phyloP scores from a whole-genome alignment of 495 filamentous ascomycete species.

The Hypoxylon rickii region DNA sequence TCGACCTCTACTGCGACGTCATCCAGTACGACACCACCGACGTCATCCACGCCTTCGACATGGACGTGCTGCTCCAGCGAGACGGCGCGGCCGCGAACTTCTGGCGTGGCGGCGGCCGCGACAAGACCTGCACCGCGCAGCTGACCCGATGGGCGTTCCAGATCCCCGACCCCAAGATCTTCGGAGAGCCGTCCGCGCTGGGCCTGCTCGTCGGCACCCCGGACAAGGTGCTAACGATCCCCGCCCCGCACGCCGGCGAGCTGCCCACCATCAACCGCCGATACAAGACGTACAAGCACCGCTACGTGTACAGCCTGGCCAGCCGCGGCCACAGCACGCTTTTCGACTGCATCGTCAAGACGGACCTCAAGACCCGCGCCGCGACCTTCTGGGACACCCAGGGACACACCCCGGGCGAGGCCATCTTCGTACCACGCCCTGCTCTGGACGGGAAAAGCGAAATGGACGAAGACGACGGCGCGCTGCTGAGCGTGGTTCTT shows the following conservation, averaged over 20 bases:
- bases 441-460: constrained; percentile 9
- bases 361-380: constrained; percentile 61
- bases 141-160: constrained; percentile 55
- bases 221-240: constrained; percentile 46
- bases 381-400: constrained; percentile 57
- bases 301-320: constrained; percentile 67
- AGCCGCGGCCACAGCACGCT: constrained; percentile 64
- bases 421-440: constrained; percentile 69
- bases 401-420: constrained; percentile 73
- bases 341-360: constrained; percentile 70
- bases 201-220: too few relatives aligned
- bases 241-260: constrained; percentile 54
- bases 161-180: constrained; percentile 30
- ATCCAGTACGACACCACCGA: constrained; percentile 60
- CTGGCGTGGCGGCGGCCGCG: constrained; percentile 38
- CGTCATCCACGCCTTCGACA: constrained; percentile 58
- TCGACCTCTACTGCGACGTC: constrained; percentile 63
- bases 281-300: constrained; percentile 56
- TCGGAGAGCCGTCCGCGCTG: too few relatives aligned
- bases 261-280: constrained; percentile 70
- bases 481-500: constrained; percentile 72
- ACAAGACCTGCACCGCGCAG: constrained; percentile 43
- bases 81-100: constrained; percentile 30
- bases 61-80: constrained; percentile 60
- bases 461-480: constrained; percentile 69